A percentile compares a stretch with the other conserved stretches of the same genome.
Conservation (phyloP, 805 yeast species). For the Danielia reshetovae region DNA sequence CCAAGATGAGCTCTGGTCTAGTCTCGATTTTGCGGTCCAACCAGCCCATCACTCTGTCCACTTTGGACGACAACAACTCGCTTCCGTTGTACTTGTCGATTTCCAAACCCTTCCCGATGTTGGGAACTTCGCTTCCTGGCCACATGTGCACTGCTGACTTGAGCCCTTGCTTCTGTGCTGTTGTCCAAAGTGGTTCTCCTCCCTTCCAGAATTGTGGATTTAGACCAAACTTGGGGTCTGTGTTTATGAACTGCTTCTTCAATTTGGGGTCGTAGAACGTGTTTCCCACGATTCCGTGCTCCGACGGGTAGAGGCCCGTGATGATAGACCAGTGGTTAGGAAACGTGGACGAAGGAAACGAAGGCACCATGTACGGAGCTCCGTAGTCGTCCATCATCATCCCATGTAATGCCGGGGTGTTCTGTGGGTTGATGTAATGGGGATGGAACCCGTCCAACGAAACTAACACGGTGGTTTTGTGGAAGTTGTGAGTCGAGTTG, state of each 20-base stretch:
- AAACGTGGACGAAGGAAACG: slow-evolving; percentile 85
- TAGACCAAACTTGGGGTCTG: slow-evolving; percentile 49
- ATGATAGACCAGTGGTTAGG: slow-evolving; percentile 91
- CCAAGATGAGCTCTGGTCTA: slow-evolving; percentile 73
- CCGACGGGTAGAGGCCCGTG: slow-evolving; percentile 79
- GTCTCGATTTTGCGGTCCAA: slow-evolving; percentile 49
- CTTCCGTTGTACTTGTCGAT: slow-evolving; percentile 63
- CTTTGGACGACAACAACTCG: slow-evolving; percentile 56
- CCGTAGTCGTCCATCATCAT: slow-evolving; percentile 51
- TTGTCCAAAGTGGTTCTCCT: slow-evolving; percentile 86
- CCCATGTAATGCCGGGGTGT: slow-evolving; percentile 69
- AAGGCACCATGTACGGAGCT: slow-evolving; percentile 81
- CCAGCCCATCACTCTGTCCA: slow-evolving; percentile 59
- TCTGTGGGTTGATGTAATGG: slow-evolving; percentile 60
- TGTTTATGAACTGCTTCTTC: slow-evolving; percentile 58
- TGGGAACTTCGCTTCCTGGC: slow-evolving; percentile 86
- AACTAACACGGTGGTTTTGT: slow-evolving; percentile 76
- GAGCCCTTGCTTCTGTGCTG: slow-evolving; percentile 61
- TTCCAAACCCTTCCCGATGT: slow-evolving; percentile 36
- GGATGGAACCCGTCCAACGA: slow-evolving; percentile 93
- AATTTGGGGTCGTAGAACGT: slow-evolving; percentile 63
- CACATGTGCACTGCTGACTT: slow-evolving; percentile 86
- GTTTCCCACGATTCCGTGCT: slow-evolving; percentile 86
- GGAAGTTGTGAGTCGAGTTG: slow-evolving; percentile 66
- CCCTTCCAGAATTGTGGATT: slow-evolving; percentile 71